phyloP scores from a whole-genome alignment of 2,329 filamentous ascomycete genomes.

The Xenoacremonium recifei region DNA sequence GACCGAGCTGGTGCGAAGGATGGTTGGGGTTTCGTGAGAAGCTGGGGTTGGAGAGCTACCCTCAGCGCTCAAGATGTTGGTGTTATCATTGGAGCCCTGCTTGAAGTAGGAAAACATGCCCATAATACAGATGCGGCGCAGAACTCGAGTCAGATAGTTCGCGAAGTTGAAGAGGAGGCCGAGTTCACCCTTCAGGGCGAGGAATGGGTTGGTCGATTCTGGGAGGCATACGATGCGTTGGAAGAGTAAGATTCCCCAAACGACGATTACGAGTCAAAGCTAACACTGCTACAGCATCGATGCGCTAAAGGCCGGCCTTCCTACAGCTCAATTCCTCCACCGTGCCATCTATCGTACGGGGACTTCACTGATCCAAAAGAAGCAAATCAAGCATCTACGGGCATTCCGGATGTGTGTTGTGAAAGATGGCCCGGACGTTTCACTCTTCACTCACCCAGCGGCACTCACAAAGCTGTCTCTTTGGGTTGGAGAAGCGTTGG shows the following conservation, averaged over 20 bases:
- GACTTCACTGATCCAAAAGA: slow-evolving; percentile 86
- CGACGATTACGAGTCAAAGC: no score
- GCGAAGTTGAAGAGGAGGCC: slow-evolving; percentile 46
- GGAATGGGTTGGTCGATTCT: slow-evolving; percentile 67
- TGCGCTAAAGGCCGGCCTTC: slow-evolving; percentile 71
- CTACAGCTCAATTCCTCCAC: slow-evolving; percentile 84
- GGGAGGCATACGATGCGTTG: slow-evolving; percentile 70
- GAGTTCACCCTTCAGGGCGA: slow-evolving; percentile 54
- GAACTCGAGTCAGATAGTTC: slow-evolving; percentile 30
- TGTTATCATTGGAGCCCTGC: slow-evolving; percentile 85
- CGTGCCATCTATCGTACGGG: slow-evolving; percentile 92
- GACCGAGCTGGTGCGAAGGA: slow-evolving; percentile 74
- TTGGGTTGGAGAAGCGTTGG: slow-evolving; percentile 91
- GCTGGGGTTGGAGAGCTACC: slow-evolving; percentile 97
- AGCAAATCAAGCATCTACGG: slow-evolving; percentile 86
- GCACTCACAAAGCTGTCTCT: slow-evolving; percentile 90
- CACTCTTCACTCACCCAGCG: slow-evolving; percentile 89
- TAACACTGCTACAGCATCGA: slow-evolving; percentile 57
- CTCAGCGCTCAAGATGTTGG: slow-evolving; percentile 90
- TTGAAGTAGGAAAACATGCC: slow-evolving; percentile 77
- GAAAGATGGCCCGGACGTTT: slow-evolving; percentile 88
- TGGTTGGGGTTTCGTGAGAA: slow-evolving; percentile 94
- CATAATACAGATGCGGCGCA: slow-evolving; percentile 32
- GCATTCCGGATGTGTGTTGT: slow-evolving; percentile 95
- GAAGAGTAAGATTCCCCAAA: slow-evolving; percentile 68